These are phyloP conservation scores for Magnaporthiopsis rhizophila DNA, from an alignment of 2,329 filamentous ascomycete species.

Conservation along the genomic window DNA sequence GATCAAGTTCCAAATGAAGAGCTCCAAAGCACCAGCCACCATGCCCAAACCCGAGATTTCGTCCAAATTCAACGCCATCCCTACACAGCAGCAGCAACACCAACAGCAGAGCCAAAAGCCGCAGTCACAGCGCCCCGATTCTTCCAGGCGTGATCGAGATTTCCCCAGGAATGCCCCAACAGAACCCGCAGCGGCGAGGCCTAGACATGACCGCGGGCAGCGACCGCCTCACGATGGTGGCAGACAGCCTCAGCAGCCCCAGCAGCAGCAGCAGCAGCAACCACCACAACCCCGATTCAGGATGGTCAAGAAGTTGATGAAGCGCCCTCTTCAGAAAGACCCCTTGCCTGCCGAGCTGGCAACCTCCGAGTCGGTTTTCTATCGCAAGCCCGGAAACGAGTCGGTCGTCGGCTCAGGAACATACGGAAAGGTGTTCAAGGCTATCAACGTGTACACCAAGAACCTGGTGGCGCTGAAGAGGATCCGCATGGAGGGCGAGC, in stretches of 20 bases:
- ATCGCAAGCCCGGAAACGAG: conserved; percentile 91
- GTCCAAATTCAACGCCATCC: conserved; percentile 57
- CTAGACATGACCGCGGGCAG: conserved; percentile 12
- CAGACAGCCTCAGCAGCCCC: conserved; percentile 11
- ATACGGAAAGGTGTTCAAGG: conserved; percentile 93
- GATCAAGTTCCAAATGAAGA: conserved; percentile 92
- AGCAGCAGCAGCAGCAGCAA: conserved; percentile 19
- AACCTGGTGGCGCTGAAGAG: conserved; percentile 78
- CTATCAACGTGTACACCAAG: conserved; percentile 84
- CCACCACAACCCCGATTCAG: conserved; percentile 43
- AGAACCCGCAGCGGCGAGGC: conserved; percentile 43
- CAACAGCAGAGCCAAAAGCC: conserved; percentile 23
- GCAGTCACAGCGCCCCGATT: conserved; percentile 3
- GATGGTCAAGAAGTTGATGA: conserved; percentile 60
- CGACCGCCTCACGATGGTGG: conserved; percentile 11
- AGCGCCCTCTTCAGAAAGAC: conserved; percentile 63
- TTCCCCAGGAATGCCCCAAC: conserved; percentile 43
- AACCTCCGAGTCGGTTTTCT: conserved; percentile 83
- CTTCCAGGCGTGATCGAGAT: conserved; percentile 28
- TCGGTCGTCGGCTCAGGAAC: conserved; percentile 94
- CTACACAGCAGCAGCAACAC: conserved; percentile 21
- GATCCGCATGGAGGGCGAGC: conserved; percentile 88
- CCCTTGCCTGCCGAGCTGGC: conserved; percentile 64
- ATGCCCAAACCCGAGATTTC: conserved; percentile 59
- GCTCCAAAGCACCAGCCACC: conserved; percentile 49